Percentiles rank a stretch among this genome's conserved stretches.
Conservation (phyloP, 163 green algal genomes). For the Scenedesmus sp. region DNA sequence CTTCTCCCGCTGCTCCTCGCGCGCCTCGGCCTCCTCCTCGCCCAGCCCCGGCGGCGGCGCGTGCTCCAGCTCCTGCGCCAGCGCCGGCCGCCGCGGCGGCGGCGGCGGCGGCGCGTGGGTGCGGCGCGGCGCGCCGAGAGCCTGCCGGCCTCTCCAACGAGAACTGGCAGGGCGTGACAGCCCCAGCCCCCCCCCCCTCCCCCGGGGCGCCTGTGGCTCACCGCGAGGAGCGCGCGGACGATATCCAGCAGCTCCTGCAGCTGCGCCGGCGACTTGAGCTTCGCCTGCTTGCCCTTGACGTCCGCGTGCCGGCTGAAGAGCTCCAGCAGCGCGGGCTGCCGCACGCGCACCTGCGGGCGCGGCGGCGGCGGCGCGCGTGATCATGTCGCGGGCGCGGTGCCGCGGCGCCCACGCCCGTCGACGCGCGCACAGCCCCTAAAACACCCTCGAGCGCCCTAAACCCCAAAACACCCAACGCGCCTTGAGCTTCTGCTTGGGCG, state of each 20-base stretch:
- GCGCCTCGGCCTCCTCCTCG: conserved; percentile 52
- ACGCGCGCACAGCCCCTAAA: not conserved
- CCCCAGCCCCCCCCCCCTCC: too few relatives aligned
- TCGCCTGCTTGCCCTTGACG: conserved; percentile 95
- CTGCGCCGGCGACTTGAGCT: conserved; percentile 93
- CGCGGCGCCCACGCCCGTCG: too few relatives aligned
- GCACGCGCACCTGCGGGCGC: conserved; percentile 27
- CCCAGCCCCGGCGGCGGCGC: conserved; percentile 9
- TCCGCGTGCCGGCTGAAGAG: conserved; percentile 93
- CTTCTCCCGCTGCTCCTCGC: conserved; percentile 77
- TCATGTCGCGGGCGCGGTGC: too few relatives aligned
- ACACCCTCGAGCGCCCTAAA: too few relatives aligned
- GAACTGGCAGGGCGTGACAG: not conserved
- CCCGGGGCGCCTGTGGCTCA: too few relatives aligned
- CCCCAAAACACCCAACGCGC: conserved; percentile 53
- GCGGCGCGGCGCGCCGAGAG: too few relatives aligned
- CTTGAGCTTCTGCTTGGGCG: conserved; percentile 99
- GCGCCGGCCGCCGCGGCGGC: too few relatives aligned
- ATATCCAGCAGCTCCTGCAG: conserved; percentile 94
- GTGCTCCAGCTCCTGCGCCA: conserved; percentile 24
- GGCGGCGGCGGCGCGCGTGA: too few relatives aligned
- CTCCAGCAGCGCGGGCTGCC: conserved; percentile 70
- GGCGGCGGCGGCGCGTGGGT: too few relatives aligned
- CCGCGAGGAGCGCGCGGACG: conserved; percentile 73
- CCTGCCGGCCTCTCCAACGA: too few relatives aligned